phyloP scores from a whole-genome alignment of 2,329 filamentous ascomycete species.

The Metarhizium rileyi region DNA sequence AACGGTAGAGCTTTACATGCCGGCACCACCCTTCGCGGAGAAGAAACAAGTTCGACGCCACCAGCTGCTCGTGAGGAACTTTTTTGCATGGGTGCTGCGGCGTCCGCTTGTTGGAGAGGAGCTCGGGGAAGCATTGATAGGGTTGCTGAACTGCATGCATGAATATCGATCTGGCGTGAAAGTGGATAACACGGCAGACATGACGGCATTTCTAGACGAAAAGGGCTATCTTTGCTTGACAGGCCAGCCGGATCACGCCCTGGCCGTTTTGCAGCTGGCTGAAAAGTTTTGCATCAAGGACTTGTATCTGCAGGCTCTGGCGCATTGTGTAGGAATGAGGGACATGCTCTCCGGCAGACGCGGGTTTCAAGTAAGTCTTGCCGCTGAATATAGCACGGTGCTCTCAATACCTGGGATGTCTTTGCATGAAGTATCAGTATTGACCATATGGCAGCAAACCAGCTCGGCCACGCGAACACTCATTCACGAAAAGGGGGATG shows the following conservation, averaged over 20 bases:
- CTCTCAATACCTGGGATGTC: background rate
- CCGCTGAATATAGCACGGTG: background rate
- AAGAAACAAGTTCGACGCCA: slow-evolving; percentile 48
- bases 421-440: slow-evolving; percentile 12
- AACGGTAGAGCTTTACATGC: slow-evolving; percentile 57
- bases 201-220: slow-evolving; percentile 48
- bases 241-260: slow-evolving; percentile 55
- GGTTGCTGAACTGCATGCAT: slow-evolving; percentile 55
- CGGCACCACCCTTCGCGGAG: slow-evolving; percentile 45
- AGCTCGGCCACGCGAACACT: slow-evolving; percentile 50
- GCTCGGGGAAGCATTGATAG: slow-evolving; percentile 54
- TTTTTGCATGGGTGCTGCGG: slow-evolving; percentile 61
- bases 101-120: slow-evolving; percentile 58
- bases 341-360: slow-evolving; percentile 44
- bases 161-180: slow-evolving; percentile 52
- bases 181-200: slow-evolving; percentile 44
- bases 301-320: slow-evolving; percentile 65
- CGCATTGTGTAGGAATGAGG: slow-evolving; percentile 71
- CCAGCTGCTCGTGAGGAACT: slow-evolving; percentile 62
- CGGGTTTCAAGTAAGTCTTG: slow-evolving; percentile 49
- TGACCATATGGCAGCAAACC: slow-evolving; percentile 29
- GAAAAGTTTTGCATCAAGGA: slow-evolving; percentile 54
- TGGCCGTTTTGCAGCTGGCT: slow-evolving; percentile 58
- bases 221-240: slow-evolving; percentile 61
- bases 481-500: slow-evolving; percentile 50